Percentiles rank a stretch among this genome's conserved stretches.
phyloP scores from a whole-genome alignment of 805 yeast genomes.

The Komagataella populi region DNA sequence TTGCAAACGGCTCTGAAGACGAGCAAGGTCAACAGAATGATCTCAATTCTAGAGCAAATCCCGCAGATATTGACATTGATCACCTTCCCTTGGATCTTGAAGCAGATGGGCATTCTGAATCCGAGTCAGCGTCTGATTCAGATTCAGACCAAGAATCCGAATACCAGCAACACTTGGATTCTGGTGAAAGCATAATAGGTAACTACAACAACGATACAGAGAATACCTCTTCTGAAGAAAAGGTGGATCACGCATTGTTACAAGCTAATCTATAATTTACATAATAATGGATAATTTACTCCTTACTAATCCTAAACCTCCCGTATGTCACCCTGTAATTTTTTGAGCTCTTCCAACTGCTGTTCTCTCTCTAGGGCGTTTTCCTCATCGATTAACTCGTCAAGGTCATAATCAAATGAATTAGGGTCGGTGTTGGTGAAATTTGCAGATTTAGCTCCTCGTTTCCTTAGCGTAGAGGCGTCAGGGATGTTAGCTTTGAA shows the following conservation, averaged over 20 bases:
- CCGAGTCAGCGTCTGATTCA: neutral
- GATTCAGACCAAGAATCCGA: neutral
- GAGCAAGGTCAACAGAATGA: neutral
- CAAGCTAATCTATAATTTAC: neutral
- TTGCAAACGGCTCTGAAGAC: conserved; percentile 1
- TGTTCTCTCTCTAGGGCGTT: conserved; percentile 11
- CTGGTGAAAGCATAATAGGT: neutral
- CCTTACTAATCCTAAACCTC: neutral
- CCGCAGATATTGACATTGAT: neutral
- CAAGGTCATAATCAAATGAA: conserved; percentile 30
- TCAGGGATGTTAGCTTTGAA: conserved; percentile 9
- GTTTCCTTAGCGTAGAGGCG: conserved; percentile 8
- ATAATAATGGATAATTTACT: neutral
- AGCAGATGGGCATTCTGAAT: neutral
- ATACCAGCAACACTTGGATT: neutral
- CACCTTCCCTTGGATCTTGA: neutral
- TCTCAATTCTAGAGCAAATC: neutral
- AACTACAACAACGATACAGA: neutral
- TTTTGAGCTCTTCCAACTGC: neutral
- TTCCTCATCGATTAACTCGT: conserved; percentile 28
- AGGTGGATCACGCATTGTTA: neutral
- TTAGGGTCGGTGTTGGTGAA: conserved; percentile 10
- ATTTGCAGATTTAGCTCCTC: conserved; percentile 1
- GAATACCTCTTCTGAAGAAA: neutral
- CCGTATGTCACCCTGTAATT: neutral